Base-by-base conservation (phyloP, 1,284 basidiomycete genomes). In the Golubevia pallescens region DNA sequence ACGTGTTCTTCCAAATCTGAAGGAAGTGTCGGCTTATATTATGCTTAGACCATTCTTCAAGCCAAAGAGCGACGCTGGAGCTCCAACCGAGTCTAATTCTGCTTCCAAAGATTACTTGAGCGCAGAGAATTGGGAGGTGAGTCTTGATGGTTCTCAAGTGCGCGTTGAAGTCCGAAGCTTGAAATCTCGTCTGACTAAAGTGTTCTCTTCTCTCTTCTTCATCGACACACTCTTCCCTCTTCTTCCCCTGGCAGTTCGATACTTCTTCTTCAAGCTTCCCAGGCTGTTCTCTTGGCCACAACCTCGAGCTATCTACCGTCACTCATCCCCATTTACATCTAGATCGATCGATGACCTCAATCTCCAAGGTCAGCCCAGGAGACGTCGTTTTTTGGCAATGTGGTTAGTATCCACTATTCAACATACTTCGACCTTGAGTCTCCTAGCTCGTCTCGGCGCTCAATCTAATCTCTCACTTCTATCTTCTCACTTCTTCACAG, bases 331-430 rank as follows among this genome's bases (percentile, higher is more conserved):
- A 94, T 82, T 83, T 93, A 51, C 80, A 87, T 65, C 87, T 93
- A 5, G 87, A 87, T 10, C 80, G 88, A 68, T 91, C 90, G 1
- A 93, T 94, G 92, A 58, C 62, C n/a, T 62, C 58, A 38, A 89
- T 90, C 20, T 90, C 92, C 1, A 87, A 92, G 7, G 87, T 91
- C 23, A 87, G 88, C 51, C 92, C 93, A 0, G 93, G 93, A 0
- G 92, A 93, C 80, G 90, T 92, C 77, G 91, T 92, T 0, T 92
- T 90, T 74, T 93, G 93, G 93, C 93, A 94, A 81, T 92, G 91
- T 75, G 92, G 82, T 83, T 63, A 67, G 79, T 75, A 23, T 14
- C 6, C 7, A 8, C 24, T 34, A 13, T 16, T 28, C n/a, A 28
- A 21, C 19, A 16, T 8, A 21, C 23, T 42, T 13, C 34, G 53